Percentiles rank a stretch among this genome's conserved stretches.
Conservation (phyloP, 2,329 filamentous ascomycete species). For the Ampelomyces quisqualis region DNA sequence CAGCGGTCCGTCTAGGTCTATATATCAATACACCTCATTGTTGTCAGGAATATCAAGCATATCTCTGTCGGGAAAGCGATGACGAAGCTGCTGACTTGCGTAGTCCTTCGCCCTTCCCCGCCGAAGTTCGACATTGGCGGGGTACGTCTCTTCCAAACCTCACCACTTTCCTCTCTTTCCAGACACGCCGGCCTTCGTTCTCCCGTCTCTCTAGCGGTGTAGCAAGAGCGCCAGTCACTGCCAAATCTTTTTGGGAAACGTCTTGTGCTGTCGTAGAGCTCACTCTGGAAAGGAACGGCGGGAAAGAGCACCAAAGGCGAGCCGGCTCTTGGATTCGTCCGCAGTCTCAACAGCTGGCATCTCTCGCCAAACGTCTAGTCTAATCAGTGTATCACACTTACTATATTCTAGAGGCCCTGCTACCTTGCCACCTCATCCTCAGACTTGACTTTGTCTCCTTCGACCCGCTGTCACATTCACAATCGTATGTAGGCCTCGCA, state of each 20-base stretch:
- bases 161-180: conserved; percentile 4
- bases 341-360: no score
- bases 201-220: conserved; percentile 22
- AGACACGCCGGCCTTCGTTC: not conserved
- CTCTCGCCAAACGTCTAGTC: no score
- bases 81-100: conserved; percentile 12
- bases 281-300: conserved; percentile 15
- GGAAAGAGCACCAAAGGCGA: conserved; percentile 2
- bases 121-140: conserved; percentile 15
- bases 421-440: no score
- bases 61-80: not conserved
- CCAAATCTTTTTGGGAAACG: conserved; percentile 14
- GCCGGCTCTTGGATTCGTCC: no score
- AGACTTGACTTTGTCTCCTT: no score
- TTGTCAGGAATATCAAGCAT: not conserved
- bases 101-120: no score
- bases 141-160: conserved; percentile 16
- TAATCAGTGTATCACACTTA: no score
- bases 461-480: no score
- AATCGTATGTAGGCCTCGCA: not conserved
- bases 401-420: no score
- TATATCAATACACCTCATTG: conserved; percentile 9
- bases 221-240: conserved; percentile 26
- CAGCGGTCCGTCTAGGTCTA: no score
- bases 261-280: conserved; percentile 32